These are phyloP conservation scores for Asterophora lycoperdoides DNA, from an alignment of 768 basidiomycete genomes.

Conservation along the genomic window DNA sequence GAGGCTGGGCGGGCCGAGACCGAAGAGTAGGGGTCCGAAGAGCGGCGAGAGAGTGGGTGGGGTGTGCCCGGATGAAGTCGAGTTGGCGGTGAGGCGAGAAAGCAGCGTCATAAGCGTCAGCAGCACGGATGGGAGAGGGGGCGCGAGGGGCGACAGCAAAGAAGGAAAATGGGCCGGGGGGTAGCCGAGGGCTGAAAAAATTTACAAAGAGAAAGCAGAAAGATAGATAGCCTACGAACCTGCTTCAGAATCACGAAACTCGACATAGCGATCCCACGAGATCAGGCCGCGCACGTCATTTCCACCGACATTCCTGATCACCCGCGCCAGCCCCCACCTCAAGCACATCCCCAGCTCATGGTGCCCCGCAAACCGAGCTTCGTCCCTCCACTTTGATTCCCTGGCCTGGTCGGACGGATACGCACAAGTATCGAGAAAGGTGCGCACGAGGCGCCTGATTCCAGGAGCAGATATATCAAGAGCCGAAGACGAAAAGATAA, in stretches of 20 bases:
- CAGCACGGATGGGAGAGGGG: slow-evolving; percentile 55
- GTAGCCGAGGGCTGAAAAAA: slow-evolving; percentile 51
- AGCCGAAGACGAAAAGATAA: slow-evolving; percentile 86
- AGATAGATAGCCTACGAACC: slow-evolving; percentile 44
- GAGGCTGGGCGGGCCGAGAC: slow-evolving; percentile 53
- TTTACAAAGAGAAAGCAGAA: slow-evolving; percentile 5
- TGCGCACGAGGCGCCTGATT: slow-evolving; percentile 71
- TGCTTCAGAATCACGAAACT: slow-evolving; percentile 80
- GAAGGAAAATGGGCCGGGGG: slow-evolving; percentile 69
- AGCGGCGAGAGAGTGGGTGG: slow-evolving; percentile 86
- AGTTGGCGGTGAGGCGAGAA: slow-evolving; percentile 78
- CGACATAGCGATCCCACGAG: slow-evolving; percentile 78
- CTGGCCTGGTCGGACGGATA: slow-evolving; percentile 25
- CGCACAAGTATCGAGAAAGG: slow-evolving; percentile 68
- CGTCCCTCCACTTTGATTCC: slow-evolving; percentile 66
- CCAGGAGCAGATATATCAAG: slow-evolving; percentile 78
- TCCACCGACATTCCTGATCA: slow-evolving; percentile 65
- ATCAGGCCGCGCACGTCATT: slow-evolving; percentile 80
- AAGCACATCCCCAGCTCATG: slow-evolving; percentile 90
- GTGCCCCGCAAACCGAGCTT: slow-evolving; percentile 78
- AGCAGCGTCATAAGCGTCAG: slow-evolving; percentile 76
- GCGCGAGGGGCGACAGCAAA: slow-evolving; percentile 54
- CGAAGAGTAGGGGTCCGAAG: slow-evolving; percentile 88
- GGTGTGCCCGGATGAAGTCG: slow-evolving; percentile 81
- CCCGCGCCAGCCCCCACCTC: slow-evolving; percentile 86